Percentiles rank a stretch among this genome's conserved stretches.
Evolutionary conservation across 225 moss, liverwort and hornwort genomes (phyloP).

Genomic region (Rhytidiadelphus loreus): DNA sequence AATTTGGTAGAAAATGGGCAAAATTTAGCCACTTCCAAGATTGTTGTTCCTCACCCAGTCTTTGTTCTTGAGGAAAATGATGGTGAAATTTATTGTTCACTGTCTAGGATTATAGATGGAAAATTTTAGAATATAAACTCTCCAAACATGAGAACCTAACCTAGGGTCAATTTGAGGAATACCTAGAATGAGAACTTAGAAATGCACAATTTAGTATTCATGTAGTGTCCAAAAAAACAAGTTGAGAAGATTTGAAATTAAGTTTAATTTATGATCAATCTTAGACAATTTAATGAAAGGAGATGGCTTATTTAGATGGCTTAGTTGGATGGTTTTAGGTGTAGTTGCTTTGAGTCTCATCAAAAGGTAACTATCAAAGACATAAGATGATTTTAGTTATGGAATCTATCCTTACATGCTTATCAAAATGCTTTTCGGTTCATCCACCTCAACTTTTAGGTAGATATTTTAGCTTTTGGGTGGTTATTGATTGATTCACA

Average conservation of each 20-base stretch:
- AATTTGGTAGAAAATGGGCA: too few species aligned
- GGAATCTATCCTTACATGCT: accelerated
- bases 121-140: neutral
- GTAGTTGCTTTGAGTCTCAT: accelerated
- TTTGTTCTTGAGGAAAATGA: neutral
- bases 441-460: neutral
- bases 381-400: neutral
- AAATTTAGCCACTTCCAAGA: too few species aligned
- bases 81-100: too few species aligned
- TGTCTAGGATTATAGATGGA: neutral
- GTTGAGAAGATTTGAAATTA: accelerated
- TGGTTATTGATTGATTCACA: neutral
- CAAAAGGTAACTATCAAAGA: neutral
- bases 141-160: neutral
- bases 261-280: neutral
- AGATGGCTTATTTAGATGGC: neutral
- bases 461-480: neutral
- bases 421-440: neutral
- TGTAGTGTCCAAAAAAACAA: neutral
- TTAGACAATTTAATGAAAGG: too few species aligned
- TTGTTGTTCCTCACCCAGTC: too few species aligned
- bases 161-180: neutral
- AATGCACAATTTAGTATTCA: neutral
- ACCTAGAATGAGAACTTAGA: accelerated
- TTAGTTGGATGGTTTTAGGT: neutral